Evolutionary conservation across 2,329 filamentous ascomycete species (phyloP).

Genomic region (Cladophialophora carrionii): DNA sequence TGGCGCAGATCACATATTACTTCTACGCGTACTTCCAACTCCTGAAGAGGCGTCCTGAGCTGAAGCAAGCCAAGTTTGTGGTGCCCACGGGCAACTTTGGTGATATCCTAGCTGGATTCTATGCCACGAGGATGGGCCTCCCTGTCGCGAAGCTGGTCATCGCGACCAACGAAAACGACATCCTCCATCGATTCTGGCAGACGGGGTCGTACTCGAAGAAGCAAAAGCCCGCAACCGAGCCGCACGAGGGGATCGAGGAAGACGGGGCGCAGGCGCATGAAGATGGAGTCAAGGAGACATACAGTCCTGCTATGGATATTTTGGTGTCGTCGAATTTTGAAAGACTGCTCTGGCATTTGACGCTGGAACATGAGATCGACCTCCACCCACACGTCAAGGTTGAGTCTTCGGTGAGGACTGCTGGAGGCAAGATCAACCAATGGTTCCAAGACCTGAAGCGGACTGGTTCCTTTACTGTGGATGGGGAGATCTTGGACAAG

Average conservation of each 20-base stretch:
- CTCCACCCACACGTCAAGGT: slow-evolving; percentile 31
- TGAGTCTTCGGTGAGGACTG: slow-evolving; percentile 29
- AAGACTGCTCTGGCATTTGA: slow-evolving; percentile 89
- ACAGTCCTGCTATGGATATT: slow-evolving; percentile 97
- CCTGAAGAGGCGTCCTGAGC: slow-evolving; percentile 55
- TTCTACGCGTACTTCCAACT: slow-evolving; percentile 92
- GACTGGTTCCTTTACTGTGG: slow-evolving; percentile 80
- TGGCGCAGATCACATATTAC: slow-evolving; percentile 97
- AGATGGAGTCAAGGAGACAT: slow-evolving; percentile 83
- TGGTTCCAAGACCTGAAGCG: slow-evolving; percentile 84
- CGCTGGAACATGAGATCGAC: slow-evolving; percentile 66
- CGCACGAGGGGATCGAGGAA: slow-evolving; percentile 42
- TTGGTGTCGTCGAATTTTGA: slow-evolving; percentile 96
- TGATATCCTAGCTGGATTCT: slow-evolving; percentile 86
- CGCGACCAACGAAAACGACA: slow-evolving; percentile 97
- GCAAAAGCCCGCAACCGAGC: slow-evolving; percentile 49
- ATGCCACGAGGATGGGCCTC: slow-evolving; percentile 82
- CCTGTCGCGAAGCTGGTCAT: slow-evolving; percentile 86
- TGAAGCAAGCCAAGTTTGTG: slow-evolving; percentile 75
- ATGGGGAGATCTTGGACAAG: slow-evolving; percentile 69
- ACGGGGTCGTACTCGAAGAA: slow-evolving; percentile 86
- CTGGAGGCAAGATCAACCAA: slow-evolving; percentile 70
- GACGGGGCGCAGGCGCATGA: slow-evolving; percentile 66
- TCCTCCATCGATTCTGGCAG: slow-evolving; percentile 92
- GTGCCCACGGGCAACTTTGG: slow-evolving; percentile 97